Conservation (phyloP, 2,329 filamentous ascomycete genomes). For the Penicillium fuscoglaucum region DNA sequence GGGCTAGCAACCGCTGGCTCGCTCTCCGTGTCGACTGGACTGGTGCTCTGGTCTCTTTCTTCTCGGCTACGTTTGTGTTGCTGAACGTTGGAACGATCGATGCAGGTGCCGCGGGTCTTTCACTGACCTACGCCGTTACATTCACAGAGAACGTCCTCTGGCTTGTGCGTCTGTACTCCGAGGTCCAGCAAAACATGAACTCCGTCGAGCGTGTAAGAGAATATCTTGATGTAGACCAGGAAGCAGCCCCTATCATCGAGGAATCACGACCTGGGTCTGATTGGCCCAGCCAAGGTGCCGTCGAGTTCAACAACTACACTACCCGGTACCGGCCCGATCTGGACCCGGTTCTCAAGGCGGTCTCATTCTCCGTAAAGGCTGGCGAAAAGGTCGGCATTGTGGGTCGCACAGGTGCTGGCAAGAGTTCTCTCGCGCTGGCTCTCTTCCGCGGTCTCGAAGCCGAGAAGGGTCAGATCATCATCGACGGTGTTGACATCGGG, state of each 20-base stretch:
- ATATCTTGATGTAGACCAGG: slow-evolving; percentile 93
- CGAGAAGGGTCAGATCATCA: slow-evolving; percentile 81
- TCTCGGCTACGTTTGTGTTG: slow-evolving; percentile 87
- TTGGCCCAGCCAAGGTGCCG: slow-evolving; percentile 83
- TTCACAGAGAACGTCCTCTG: slow-evolving; percentile 97
- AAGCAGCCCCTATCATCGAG: slow-evolving; percentile 75
- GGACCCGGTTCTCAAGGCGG: slow-evolving; percentile 77
- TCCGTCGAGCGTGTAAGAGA: slow-evolving; percentile 97
- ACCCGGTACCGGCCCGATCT: slow-evolving; percentile 87
- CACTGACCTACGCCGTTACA: slow-evolving; percentile 90
- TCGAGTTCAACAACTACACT: slow-evolving; percentile 86
- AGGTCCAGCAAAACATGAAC: slow-evolving; percentile 99
- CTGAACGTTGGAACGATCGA: slow-evolving; percentile 79
- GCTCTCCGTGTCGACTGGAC: slow-evolving; percentile 87
- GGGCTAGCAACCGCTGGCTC: slow-evolving; percentile 96
- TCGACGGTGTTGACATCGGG: slow-evolving; percentile 89
- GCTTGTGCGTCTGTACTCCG: slow-evolving; percentile 89
- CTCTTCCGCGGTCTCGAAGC: slow-evolving; percentile 93
- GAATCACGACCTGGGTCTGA: slow-evolving; percentile 73
- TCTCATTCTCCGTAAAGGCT: slow-evolving; percentile 82
- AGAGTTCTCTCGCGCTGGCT: slow-evolving; percentile 90
- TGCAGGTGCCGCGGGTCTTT: slow-evolving; percentile 87
- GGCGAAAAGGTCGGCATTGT: slow-evolving; percentile 95
- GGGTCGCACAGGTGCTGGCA: slow-evolving; percentile 90
- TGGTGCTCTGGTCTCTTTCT: slow-evolving; percentile 90